Evolutionary conservation across 495 filamentous ascomycete genomes (phyloP).

Genomic region (Aspergillus nanangensis): DNA sequence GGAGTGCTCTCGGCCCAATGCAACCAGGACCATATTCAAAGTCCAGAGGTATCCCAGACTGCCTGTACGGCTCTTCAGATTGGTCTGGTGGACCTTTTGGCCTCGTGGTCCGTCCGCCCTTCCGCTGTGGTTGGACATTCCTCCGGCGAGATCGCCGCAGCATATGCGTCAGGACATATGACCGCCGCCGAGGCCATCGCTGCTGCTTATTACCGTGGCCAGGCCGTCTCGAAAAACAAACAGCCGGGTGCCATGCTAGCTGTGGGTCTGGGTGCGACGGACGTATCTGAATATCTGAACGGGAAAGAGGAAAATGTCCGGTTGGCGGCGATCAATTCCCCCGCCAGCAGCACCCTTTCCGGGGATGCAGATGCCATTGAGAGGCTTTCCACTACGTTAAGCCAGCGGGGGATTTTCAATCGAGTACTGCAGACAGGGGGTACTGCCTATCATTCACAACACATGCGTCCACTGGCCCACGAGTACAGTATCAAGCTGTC

Average conservation of each 20-base stretch:
- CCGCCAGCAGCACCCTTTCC: constrained; percentile 22
- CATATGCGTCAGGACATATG: constrained; percentile 16
- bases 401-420: neutral
- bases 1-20: neutral
- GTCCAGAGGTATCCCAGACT: constrained; percentile 8
- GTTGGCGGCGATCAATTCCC: constrained; percentile 22
- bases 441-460: neutral
- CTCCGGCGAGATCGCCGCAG: constrained; percentile 20
- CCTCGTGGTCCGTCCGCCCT: constrained; percentile 10
- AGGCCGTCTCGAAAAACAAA: neutral
- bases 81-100: constrained; percentile 8
- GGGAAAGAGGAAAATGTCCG: constrained; percentile 5
- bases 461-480: neutral
- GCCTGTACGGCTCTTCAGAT: constrained; percentile 12
- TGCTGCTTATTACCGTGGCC: constrained; percentile 13
- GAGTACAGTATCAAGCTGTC: neutral
- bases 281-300: constrained; percentile 6
- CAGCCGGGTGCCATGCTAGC: constrained; percentile 17
- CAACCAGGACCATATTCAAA: neutral
- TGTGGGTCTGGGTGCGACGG: constrained; percentile 14
- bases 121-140: constrained; percentile 15
- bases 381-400: neutral
- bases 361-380: constrained; percentile 5
- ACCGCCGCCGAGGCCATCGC: constrained; percentile 7
- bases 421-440: neutral